Evolutionary conservation across 805 yeast genomes (phyloP).

Genomic region (Yarrowia yakushimensis): DNA sequence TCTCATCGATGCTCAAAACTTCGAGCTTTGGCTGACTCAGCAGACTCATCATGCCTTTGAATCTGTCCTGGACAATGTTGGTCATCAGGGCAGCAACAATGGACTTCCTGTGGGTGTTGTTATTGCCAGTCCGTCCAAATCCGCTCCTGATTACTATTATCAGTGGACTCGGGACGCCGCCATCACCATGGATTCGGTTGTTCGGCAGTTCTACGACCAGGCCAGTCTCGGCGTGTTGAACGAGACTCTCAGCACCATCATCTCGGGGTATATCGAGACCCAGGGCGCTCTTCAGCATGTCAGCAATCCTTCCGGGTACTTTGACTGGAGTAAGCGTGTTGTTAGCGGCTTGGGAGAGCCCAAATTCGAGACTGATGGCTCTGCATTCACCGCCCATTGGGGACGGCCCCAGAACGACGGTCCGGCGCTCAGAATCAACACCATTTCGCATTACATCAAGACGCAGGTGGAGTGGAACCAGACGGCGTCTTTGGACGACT

Average conservation of each 20-base stretch:
- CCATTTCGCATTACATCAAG: constrained; percentile 55
- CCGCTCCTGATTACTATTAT: constrained; percentile 73
- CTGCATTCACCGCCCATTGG: constrained; percentile 66
- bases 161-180: constrained; percentile 94
- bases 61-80: neutral
- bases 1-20: neutral
- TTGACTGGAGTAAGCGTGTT: constrained; percentile 31
- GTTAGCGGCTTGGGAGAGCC: constrained; percentile 79
- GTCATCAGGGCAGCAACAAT: neutral
- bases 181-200: constrained; percentile 55
- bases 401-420: constrained; percentile 97
- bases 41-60: constrained; percentile 14
- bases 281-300: constrained; percentile 59
- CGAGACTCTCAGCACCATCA: constrained; percentile 32
- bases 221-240: constrained; percentile 28
- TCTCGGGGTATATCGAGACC: constrained; percentile 63
- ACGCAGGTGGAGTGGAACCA: constrained; percentile 40
- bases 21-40: neutral
- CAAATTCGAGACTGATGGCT: constrained; percentile 66
- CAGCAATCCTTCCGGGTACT: constrained; percentile 65
- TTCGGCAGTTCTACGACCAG: constrained; percentile 51
- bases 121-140: constrained; percentile 71
- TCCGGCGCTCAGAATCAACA: constrained; percentile 74
- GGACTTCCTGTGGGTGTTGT: neutral
- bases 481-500: constrained; percentile 34